Base-by-base conservation (phyloP, 495 filamentous ascomycete species). In the Daldinia concentrica region DNA sequence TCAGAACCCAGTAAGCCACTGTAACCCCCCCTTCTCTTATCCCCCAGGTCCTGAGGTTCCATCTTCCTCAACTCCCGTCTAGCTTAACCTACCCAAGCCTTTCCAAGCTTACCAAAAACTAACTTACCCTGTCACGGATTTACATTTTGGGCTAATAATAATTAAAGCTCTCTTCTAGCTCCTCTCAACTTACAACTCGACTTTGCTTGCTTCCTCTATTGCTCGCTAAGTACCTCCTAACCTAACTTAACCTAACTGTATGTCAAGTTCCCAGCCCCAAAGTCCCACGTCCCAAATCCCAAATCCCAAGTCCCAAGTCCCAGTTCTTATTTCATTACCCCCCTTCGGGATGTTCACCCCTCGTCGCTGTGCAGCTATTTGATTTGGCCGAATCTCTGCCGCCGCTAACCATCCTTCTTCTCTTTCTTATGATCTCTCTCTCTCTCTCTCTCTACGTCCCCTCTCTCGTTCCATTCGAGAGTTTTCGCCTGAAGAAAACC, bases 311-410 rank as follows among this genome's bases (percentile, higher is more conserved):
- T 45, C n/a, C 45, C 43, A 6, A 52, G 48, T 52, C 52, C 43
- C 43, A 48, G 8, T 32, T 56, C 27, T 56, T 56, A 56, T 56
- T 54, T 34, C 30, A 56, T 56, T 56, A 56, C 52, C 52, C 36
- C 22, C 34, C 22, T 29, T 56, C 36, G 51, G 58, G 62, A 62
- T 54, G 12, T 60, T 45, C 54, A 37, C 60, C 69, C 37, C 64
- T 73, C 65, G 54, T 52, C 57, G 22, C 22, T 69, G 62, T 69
- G 56, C 60, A 72, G 64, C 36, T 66, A 66, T 69, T 69, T 69
- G 65, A 69, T 69, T 73, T 73, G 71, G 66, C 71, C 71, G 71
- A 73, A 69, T 68, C 65, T 73, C 71, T 73, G 55, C 66, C 71
- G 65, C 66, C 66, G 51, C 71, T 69, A 73, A 36, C 61, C 71